Base-by-base conservation (phyloP, 371 early-diverging fungal genomes). In the Apophysomyces elegans region DNA sequence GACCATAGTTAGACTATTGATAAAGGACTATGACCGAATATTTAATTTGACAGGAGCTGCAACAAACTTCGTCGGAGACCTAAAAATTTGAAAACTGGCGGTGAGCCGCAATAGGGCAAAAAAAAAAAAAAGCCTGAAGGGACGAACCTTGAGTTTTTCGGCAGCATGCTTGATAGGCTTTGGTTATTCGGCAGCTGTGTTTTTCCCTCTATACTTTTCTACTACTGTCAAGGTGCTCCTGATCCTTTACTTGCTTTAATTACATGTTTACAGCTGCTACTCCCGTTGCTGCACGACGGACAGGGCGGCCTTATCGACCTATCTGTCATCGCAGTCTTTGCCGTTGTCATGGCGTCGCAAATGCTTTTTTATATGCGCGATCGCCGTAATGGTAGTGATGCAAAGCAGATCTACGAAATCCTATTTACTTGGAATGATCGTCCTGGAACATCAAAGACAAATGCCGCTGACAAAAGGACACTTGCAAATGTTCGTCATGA, bases 391-490 rank as follows among this genome's bases (percentile, higher is more conserved):
- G 44, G 60, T 44, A 65, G 65, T 14, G 13, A 46, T 9, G 7
- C 41, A 4, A n/a, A 56, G 21, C 64, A 37, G 7, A 47, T 66
- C 11, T 65, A 62, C 58, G 47, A 57, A 47, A 47, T 65, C 37
- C 45, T 68, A 38, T 26, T 60, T 1, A n/a, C 59, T 13, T 74
- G 74, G 74, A 74, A 74, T 58, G 66, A 70, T 11, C 36, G 37
- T 1, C 54, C 69, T 35, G 50, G 41, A 7, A 12, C 62, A 26
- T 26, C 32, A 11, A 38, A 37, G 47, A 16, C 35, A 45, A 66
- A 26, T 9, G 46, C 38, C 50, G 16, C 12, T 7, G 54, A 47
- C 41, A 41, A 70, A 46, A 35, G 43, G 36, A 9, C 50, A 36
- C 16, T 9, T 21, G 43, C 56, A 14, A 68, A 68, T n/a, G 21